A percentile compares a stretch with the other conserved stretches of the same genome.
Evolutionary conservation across 2,329 filamentous ascomycete species (phyloP).

Genomic region (Colletotrichum chlorophyti): DNA sequence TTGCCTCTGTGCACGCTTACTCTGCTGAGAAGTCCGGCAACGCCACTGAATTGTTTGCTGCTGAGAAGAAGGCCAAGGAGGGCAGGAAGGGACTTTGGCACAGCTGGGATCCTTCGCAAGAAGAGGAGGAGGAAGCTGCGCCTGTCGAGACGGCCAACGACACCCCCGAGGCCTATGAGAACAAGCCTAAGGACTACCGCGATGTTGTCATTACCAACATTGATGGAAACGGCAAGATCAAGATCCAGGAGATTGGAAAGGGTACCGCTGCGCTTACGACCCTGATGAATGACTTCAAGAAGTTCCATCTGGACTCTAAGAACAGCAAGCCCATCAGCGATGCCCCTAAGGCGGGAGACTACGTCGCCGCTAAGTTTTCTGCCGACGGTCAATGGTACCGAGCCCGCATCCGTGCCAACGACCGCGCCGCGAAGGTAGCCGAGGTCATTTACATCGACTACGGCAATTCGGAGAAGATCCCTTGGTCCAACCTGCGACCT

Average conservation of each 20-base stretch:
- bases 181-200: slow-evolving; percentile 83
- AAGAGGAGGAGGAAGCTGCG: slow-evolving; percentile 67
- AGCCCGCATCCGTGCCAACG: slow-evolving; percentile 87
- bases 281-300: slow-evolving; percentile 89
- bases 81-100: slow-evolving; percentile 89
- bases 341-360: slow-evolving; percentile 88
- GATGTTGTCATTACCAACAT: slow-evolving; percentile 93
- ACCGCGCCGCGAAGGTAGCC: slow-evolving; percentile 85
- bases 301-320: slow-evolving; percentile 85
- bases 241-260: slow-evolving; percentile 88
- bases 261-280: slow-evolving; percentile 85
- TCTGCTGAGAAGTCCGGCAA: slow-evolving; percentile 96
- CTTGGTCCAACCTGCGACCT: slow-evolving; percentile 85
- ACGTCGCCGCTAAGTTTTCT: slow-evolving; percentile 89
- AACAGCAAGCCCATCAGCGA: slow-evolving; percentile 77
- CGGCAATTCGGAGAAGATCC: slow-evolving; percentile 88
- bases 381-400: slow-evolving; percentile 95
- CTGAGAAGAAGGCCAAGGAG: slow-evolving; percentile 90
- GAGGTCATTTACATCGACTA: slow-evolving; percentile 97
- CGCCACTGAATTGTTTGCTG: slow-evolving; percentile 82
- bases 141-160: slow-evolving; percentile 57
- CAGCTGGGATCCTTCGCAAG: slow-evolving; percentile 90
- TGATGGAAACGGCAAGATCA: slow-evolving; percentile 81
- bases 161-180: slow-evolving; percentile 55
- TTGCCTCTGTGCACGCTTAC: slow-evolving; percentile 91